phyloP scores from a whole-genome alignment of 805 yeast genomes.

The Saturnispora mendoncae region DNA sequence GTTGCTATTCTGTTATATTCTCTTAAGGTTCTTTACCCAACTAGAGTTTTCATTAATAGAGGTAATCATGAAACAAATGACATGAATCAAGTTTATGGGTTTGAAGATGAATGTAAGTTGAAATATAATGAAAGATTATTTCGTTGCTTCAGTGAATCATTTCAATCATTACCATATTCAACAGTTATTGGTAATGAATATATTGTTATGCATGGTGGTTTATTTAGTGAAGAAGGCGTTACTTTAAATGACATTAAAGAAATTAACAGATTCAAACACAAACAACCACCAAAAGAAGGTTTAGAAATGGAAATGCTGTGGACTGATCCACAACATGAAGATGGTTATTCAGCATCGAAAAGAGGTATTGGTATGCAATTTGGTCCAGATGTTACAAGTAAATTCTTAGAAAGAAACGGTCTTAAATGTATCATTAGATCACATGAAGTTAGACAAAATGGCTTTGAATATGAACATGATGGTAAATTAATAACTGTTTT shows the following conservation, averaged over 20 bases:
- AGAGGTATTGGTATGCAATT: slow-evolving; percentile 95
- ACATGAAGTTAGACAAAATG: slow-evolving; percentile 91
- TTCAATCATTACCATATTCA: slow-evolving; percentile 79
- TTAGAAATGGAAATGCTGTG: slow-evolving; percentile 93
- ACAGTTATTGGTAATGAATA: slow-evolving; percentile 70
- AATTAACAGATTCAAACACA: slow-evolving; percentile 53
- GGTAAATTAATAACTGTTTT: slow-evolving; percentile 88
- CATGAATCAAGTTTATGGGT: slow-evolving; percentile 95
- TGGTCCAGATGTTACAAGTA: slow-evolving; percentile 88
- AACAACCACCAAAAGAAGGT: slow-evolving; percentile 87
- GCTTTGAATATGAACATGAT: slow-evolving; percentile 80
- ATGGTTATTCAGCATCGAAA: slow-evolving; percentile 81
- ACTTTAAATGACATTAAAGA: slow-evolving; percentile 66
- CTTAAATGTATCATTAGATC: slow-evolving; percentile 80
- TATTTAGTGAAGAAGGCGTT: slow-evolving; percentile 69
- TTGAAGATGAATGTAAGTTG: slow-evolving; percentile 89
- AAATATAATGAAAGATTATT: slow-evolving; percentile 78
- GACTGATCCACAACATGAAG: slow-evolving; percentile 85
- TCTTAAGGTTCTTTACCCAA: slow-evolving; percentile 70
- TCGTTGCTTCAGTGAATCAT: slow-evolving; percentile 76
- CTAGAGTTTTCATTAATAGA: slow-evolving; percentile 65
- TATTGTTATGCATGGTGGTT: slow-evolving; percentile 92
- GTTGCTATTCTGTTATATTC: slow-evolving; percentile 76
- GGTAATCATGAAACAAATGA: slow-evolving; percentile 97
- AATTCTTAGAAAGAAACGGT: slow-evolving; percentile 63